Evolutionary conservation across 2,329 filamentous ascomycete species (phyloP), one percentile per base, ranked within the genome.

Genomic region (Aspergillus nomiae): DNA sequence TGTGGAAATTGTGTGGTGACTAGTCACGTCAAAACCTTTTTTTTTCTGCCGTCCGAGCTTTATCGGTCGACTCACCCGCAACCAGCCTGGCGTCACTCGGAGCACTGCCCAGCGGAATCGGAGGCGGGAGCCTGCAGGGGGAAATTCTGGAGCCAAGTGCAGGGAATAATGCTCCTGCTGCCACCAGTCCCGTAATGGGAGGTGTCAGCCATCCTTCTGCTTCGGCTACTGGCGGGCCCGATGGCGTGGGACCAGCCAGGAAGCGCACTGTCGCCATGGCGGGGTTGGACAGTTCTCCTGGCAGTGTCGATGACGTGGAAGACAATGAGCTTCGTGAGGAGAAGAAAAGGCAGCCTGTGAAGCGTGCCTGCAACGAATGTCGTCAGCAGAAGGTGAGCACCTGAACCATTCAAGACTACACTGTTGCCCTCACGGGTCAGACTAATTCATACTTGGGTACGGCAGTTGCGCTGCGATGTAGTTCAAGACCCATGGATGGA

Each of bases 281-380:
- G 56, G 80, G 79, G 45, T 73, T 82, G 53, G 80, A 83, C 61
- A 82, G 79, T 68, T 83, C 81, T 21, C 80, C 81, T 11, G 79
- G 77, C 38, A 83, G 81, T 69, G 72, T 78, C 26, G 78, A 82
- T 54, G 81, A 80, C 68, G 74, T 73, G 61, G 80, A 82, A 32
- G 83, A 83, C 46, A 75, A 74, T 51, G 79, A 80, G 36, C 68
- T 66, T 54, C 74, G 77, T 50, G 80, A 81, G 65, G 80, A 82
- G 62, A 78, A 75, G 69, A 79, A 75, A 63, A 74, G 79, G 63
- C 78, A 78, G 62, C 82, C 82, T 2, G 80, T 83, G 65, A 88
- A 90, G 78, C 82, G 88, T 71, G 88, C 88, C 24, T 90, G 88
- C 75, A 90, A 90, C 74, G 87, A 90, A 72, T 90, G 88, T 74